Percentiles rank a stretch among this genome's conserved stretches.
Evolutionary conservation across 345 rosid species (phyloP).

Genomic region (Draba incana): DNA sequence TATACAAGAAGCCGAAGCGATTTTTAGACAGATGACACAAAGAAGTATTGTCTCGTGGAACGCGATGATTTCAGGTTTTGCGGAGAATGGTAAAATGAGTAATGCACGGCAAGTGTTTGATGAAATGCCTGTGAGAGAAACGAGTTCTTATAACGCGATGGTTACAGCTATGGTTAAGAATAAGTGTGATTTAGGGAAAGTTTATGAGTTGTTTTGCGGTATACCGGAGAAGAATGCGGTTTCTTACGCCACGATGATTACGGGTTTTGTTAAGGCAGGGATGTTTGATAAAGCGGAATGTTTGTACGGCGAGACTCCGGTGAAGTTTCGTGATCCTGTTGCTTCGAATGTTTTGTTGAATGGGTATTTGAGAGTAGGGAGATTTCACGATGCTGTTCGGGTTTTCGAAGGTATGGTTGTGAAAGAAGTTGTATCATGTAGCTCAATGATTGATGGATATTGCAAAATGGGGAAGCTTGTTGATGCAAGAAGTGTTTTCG

Average conservation of each 20-base stretch:
- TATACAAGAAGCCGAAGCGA: constrained; percentile 57
- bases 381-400: constrained; percentile 53
- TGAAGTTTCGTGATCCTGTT: constrained; percentile 63
- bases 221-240: constrained; percentile 59
- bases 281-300: constrained; percentile 58
- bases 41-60: constrained; percentile 70
- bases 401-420: constrained; percentile 61
- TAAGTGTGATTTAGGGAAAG: constrained; percentile 47
- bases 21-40: constrained; percentile 59
- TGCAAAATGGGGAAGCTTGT: constrained; percentile 61
- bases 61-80: constrained; percentile 73
- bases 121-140: constrained; percentile 68
- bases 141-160: constrained; percentile 76
- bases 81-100: constrained; percentile 55
- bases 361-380: constrained; percentile 67
- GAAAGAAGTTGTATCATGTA: constrained; percentile 71
- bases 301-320: constrained; percentile 51
- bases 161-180: constrained; percentile 64
- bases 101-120: constrained; percentile 66
- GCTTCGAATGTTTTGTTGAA: constrained; percentile 71
- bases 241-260: constrained; percentile 72
- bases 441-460: constrained; percentile 76
- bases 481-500: constrained; percentile 61
- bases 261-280: constrained; percentile 63
- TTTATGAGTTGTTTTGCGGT: constrained; percentile 48